Base-by-base conservation (phyloP, 306 rosid species). In the Rubus parviflorus region DNA sequence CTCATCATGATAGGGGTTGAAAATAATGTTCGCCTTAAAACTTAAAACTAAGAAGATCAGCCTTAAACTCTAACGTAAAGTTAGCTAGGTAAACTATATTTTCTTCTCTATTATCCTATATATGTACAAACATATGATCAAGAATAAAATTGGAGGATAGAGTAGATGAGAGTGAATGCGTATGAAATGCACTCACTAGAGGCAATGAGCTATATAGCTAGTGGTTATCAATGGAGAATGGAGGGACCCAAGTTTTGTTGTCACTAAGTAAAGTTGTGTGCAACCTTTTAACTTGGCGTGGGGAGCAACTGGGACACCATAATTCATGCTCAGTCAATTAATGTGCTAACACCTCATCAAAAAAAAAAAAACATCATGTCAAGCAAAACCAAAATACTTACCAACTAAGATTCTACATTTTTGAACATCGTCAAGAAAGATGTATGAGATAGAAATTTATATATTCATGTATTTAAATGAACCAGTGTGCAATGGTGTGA, bases 281-380 rank as follows among this genome's bases (percentile, higher is more conserved):
- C 45, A 41, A 47, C 74, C 82, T 83, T 83, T 83, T 72, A 43
- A 7, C 25, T 53, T 41, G 76, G 94, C 94, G 91, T 85, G 94
- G 90, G 91, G 84, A 73, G 76, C 93, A 83, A 63, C 67, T 81
- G 93, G 90, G 93, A 68, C 93, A 89, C 80, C 74, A 25, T 76
- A 81, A 68, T 81, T 85, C 79, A 67, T 81, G 68, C 72, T 54
- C 54, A 54, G 40, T 77, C 69, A 77, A 69, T 81, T 81, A 72
- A 79, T 25, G n/a, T 80, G 67, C 75, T 80, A 75, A 75, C 61
- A 73, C 78, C 76, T 75, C 78, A 69, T 63, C 35, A 30, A 30
- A 6, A 53, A 30, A 30, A 6, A 53, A 63, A 17, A 58, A 58
- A 13, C 72, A 69, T 74, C 84, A 66, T 79, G 46, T 51, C 30